phyloP scores from a whole-genome alignment of 1,284 basidiomycete species.

The Tilletia caries region DNA sequence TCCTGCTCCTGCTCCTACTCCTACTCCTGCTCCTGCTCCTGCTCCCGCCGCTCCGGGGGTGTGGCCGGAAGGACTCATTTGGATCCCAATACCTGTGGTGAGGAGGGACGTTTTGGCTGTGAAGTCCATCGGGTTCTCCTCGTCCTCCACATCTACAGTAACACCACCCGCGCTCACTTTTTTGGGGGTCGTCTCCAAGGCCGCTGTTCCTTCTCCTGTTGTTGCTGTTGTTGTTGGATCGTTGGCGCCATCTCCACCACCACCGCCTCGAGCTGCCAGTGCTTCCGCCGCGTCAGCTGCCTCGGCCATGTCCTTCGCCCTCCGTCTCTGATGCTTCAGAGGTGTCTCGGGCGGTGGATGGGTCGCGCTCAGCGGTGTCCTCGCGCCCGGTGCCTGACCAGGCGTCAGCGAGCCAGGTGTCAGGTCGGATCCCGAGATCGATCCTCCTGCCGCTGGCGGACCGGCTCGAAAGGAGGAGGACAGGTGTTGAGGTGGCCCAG shows the following conservation, averaged over 20 bases:
- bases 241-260: background rate
- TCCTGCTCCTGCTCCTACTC: background rate
- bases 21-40: background rate
- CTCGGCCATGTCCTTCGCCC: background rate
- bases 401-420: conserved; percentile 1
- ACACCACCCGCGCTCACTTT: too few species aligned
- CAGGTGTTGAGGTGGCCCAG: background rate
- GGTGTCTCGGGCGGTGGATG: conserved; percentile 42
- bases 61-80: background rate
- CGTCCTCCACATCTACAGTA: background rate
- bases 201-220: too few species aligned
- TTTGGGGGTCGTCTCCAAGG: too few species aligned
- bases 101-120: background rate
- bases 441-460: background rate
- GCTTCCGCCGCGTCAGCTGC: background rate
- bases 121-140: background rate
- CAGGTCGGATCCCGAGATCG: background rate
- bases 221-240: background rate
- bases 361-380: conserved; percentile 41
- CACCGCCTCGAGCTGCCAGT: background rate
- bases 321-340: conserved; percentile 26
- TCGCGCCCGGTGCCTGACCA: conserved; percentile 17
- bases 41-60: background rate
- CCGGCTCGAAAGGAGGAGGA: conserved; percentile 9
- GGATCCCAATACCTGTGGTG: background rate